Conservation (phyloP, 2,329 filamentous ascomycete species). For the Fusarium haematococcum region DNA sequence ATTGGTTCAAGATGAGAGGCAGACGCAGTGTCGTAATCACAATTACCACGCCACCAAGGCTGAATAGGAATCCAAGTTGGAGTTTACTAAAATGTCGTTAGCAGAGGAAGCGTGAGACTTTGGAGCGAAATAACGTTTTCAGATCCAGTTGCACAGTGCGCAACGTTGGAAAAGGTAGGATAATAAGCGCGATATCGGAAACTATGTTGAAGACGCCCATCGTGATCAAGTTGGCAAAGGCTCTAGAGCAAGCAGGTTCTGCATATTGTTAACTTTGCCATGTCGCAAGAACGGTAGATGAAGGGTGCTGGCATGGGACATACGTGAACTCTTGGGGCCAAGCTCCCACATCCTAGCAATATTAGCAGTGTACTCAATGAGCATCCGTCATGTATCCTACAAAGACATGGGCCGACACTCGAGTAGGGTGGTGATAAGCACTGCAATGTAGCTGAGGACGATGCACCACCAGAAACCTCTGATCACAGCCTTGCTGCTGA, state of each 20-base stretch:
- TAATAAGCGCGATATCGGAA: constrained; percentile 43
- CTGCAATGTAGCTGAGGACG: constrained; percentile 31
- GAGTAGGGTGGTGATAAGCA: constrained; percentile 37
- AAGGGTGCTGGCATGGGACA: not conserved
- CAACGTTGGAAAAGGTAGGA: constrained; percentile 44
- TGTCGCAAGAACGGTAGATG: not conserved
- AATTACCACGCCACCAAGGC: constrained; percentile 40
- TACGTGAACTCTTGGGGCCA: not conserved
- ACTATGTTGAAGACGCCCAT: constrained; percentile 44
- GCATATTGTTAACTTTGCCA: not conserved
- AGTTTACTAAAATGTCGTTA: constrained; percentile 10
- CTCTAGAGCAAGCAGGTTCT: not conserved
- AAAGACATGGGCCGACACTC: constrained; percentile 42
- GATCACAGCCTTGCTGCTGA: constrained; percentile 35
- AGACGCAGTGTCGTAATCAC: constrained; percentile 43
- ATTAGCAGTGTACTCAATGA: not conserved
- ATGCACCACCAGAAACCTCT: constrained; percentile 35
- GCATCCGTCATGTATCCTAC: not conserved
- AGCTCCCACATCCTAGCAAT: constrained; percentile 19
- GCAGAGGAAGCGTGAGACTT: not conserved
- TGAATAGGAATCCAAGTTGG: constrained; percentile 38
- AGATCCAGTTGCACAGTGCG: constrained; percentile 12
- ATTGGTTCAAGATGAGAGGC: constrained; percentile 42
- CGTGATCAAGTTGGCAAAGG: constrained; percentile 23
- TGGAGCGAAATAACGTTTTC: not conserved